Conservation (phyloP, 164 flowering plant species). For the Umbellularia californica region DNA sequence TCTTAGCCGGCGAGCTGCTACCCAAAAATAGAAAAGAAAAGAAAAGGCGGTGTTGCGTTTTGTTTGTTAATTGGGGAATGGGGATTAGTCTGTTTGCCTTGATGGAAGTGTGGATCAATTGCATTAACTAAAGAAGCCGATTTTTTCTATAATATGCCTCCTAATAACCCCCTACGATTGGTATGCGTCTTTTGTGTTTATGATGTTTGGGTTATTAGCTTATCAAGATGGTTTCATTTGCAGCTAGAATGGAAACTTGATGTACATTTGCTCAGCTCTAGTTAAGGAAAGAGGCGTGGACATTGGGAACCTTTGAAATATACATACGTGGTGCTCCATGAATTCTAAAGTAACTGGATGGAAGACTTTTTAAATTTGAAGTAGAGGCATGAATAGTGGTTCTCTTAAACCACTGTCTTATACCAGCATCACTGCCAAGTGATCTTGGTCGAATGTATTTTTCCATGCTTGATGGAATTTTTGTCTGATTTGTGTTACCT, state of each 20-base stretch:
- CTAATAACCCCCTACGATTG: too few species aligned
- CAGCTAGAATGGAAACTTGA: background rate
- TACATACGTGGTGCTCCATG: background rate
- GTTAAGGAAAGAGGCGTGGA: background rate
- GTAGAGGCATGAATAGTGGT: background rate
- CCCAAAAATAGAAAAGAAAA: too few species aligned
- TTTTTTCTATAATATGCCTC: too few species aligned
- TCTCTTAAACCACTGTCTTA: background rate
- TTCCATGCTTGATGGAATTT: background rate
- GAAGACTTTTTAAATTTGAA: background rate
- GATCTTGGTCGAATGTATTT: background rate
- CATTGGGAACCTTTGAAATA: background rate
- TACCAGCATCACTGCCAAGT: background rate
- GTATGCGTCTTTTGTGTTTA: too few species aligned
- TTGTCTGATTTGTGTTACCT: background rate
- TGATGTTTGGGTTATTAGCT: background rate
- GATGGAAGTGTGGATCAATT: too few species aligned
- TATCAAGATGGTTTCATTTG: background rate
- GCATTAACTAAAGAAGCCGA: too few species aligned
- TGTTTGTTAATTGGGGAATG: too few species aligned
- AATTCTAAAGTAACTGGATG: background rate
- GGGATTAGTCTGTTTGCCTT: too few species aligned
- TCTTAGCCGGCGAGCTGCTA: too few species aligned
- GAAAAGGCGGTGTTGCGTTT: too few species aligned
- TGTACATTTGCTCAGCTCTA: background rate